Percentiles rank a stretch among this genome's conserved stretches.
These are phyloP conservation scores for Eremomyces bilateralis DNA, from an alignment of 495 filamentous ascomycete species.

Conservation along the genomic window DNA sequence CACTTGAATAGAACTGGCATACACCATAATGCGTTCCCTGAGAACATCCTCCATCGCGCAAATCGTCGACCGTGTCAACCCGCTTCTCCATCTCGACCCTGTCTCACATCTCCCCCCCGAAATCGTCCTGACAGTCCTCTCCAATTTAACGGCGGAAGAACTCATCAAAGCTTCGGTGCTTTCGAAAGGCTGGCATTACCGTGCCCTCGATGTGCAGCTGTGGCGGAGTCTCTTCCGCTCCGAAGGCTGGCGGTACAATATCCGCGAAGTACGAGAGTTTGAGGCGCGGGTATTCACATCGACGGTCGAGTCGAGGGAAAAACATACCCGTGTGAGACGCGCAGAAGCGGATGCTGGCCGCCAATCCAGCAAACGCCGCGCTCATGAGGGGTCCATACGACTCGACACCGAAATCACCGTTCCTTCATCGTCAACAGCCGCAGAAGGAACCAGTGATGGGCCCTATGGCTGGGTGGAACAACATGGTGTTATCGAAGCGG, in stretches of 20 bases:
- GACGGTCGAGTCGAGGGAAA: constrained; percentile 19
- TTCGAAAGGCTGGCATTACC: constrained; percentile 60
- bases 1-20: constrained; percentile 27
- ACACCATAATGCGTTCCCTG: constrained; percentile 46
- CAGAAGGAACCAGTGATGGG: constrained; percentile 3
- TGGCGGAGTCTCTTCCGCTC: constrained; percentile 63
- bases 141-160: constrained; percentile 55
- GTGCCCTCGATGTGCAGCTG: constrained; percentile 63
- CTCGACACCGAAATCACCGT: too few relatives aligned
- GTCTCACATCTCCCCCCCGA: constrained; percentile 67
- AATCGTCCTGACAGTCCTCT: constrained; percentile 69
- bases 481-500: constrained; percentile 22
- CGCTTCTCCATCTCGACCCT: constrained; percentile 79
- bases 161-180: constrained; percentile 56
- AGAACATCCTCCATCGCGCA: constrained; percentile 52
- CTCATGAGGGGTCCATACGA: constrained; percentile 18
- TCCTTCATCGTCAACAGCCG: constrained; percentile 7
- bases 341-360: constrained; percentile 24
- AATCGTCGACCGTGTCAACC: constrained; percentile 56
- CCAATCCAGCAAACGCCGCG: constrained; percentile 30
- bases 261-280: constrained; percentile 38
- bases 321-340: constrained; percentile 20
- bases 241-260: constrained; percentile 68
- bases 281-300: constrained; percentile 34
- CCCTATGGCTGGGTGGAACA: constrained; percentile 18